A percentile compares a stretch with the other conserved stretches of the same genome.
Conservation (phyloP, 2,329 filamentous ascomycete genomes). For the Dactylellina drechsleri region DNA sequence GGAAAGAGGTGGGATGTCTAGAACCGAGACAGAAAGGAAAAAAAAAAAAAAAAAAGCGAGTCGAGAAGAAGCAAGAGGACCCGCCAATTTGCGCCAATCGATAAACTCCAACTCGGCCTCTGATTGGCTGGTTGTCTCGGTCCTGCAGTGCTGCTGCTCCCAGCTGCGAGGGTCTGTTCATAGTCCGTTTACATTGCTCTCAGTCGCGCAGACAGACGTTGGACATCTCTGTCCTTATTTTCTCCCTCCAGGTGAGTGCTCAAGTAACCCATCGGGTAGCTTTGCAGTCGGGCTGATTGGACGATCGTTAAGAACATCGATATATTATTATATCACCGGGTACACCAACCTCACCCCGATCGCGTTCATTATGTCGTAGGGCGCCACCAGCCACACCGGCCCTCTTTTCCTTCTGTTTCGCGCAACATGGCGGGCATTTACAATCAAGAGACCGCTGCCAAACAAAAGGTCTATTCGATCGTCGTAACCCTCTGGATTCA, state of each 20-base stretch:
- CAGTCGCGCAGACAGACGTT: not conserved
- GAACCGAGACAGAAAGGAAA: not conserved
- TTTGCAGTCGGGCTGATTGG: not conserved
- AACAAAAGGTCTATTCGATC: constrained; percentile 37
- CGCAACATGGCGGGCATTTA: constrained; percentile 26
- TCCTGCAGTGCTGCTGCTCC: constrained; percentile 10
- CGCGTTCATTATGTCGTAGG: constrained; percentile 27
- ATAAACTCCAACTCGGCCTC: constrained; percentile 33
- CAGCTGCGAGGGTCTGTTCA: not conserved
- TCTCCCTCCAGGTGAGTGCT: not conserved
- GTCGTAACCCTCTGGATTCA: constrained; percentile 49
- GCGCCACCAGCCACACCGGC: constrained; percentile 35
- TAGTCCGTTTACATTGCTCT: constrained; percentile 5
- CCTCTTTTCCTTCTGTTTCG: constrained; percentile 1
- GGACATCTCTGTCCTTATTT: not conserved
- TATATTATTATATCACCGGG: not conserved
- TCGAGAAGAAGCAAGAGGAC: constrained; percentile 17
- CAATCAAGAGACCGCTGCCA: constrained; percentile 26
- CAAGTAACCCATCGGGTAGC: not conserved
- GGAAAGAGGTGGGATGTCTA: too few relatives aligned
- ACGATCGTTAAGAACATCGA: too few relatives aligned
- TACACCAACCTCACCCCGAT: not conserved
- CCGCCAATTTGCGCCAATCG: constrained; percentile 52
- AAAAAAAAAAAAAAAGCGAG: constrained; percentile 27
- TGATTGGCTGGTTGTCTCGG: constrained; percentile 14